These are phyloP conservation scores for Boletus sensibilis DNA, from an alignment of 768 basidiomycete genomes.

Conservation along the genomic window DNA sequence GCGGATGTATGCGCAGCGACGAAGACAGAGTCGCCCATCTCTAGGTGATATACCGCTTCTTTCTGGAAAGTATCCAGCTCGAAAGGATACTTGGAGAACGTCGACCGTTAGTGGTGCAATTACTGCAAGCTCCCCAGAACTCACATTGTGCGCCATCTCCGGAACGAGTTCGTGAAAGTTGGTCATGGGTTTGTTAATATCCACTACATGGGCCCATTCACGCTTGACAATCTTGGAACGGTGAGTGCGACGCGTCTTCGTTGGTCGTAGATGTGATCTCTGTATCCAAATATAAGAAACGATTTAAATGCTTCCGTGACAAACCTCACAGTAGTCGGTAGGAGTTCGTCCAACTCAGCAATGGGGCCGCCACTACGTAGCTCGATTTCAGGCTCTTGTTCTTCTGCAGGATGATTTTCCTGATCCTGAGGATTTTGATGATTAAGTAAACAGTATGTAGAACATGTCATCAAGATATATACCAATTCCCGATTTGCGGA, in stretches of 20 bases:
- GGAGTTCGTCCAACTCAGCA: conserved; percentile 74
- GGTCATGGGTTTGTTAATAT: conserved; percentile 83
- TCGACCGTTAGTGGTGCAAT: conserved; percentile 5
- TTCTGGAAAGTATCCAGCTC: conserved; percentile 98
- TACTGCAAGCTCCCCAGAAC: conserved; percentile 4
- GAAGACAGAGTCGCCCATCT: conserved; percentile 96
- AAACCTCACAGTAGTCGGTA: conserved; percentile 54
- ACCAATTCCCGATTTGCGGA: conserved; percentile 19
- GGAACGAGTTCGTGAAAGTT: conserved; percentile 94
- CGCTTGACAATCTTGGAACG: conserved; percentile 65
- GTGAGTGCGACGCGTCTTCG: conserved; percentile 43
- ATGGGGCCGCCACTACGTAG: conserved; percentile 17
- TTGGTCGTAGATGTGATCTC: conserved; percentile 59
- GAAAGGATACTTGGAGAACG: conserved; percentile 85
- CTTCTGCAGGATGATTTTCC: conserved; percentile 19
- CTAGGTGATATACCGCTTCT: conserved; percentile 96
- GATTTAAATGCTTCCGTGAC: background rate
- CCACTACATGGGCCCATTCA: conserved; percentile 98
- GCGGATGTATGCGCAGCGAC: conserved; percentile 99
- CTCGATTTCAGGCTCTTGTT: conserved; percentile 23
- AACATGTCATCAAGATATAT: background rate
- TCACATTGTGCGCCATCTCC: conserved; percentile 91
- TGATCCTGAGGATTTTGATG: conserved; percentile 17
- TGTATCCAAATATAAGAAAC: conserved; percentile 27
- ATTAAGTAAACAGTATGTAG: conserved; percentile 26